Percentiles rank a stretch among this genome's conserved stretches.
These are phyloP conservation scores for Asterella californica DNA, from an alignment of 225 moss, liverwort and hornwort species.

Conservation along the genomic window DNA sequence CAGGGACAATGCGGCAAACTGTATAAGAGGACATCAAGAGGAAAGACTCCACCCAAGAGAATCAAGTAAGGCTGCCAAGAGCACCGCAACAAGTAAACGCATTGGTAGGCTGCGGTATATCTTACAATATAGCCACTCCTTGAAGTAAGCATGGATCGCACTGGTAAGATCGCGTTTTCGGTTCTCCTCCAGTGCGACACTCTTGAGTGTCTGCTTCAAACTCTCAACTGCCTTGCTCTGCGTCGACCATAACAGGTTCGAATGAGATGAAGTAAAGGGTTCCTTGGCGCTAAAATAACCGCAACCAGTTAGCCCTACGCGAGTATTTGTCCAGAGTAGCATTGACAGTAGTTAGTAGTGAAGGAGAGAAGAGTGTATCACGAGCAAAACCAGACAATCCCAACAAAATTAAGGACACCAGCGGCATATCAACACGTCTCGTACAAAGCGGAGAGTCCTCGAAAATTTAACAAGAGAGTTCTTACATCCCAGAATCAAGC, in stretches of 20 bases:
- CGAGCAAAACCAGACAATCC: not conserved
- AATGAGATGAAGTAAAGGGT: not conserved
- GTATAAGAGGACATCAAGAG: not conserved
- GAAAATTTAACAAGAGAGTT: not conserved
- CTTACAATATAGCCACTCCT: constrained; percentile 95
- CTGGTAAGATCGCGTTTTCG: constrained; percentile 71
- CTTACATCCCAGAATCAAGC: too few relatives aligned
- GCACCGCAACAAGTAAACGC: not conserved
- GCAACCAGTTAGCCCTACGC: not conserved
- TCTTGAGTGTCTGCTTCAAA: constrained; percentile 80
- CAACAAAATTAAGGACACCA: not conserved
- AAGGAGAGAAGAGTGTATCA: not conserved
- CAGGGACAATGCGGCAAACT: not conserved
- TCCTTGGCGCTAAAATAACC: not conserved
- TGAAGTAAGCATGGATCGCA: constrained; percentile 80
- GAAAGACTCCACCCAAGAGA: not conserved
- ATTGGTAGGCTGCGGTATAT: constrained; percentile 2
- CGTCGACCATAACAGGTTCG: constrained; percentile 12
- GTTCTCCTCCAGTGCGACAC: constrained; percentile 67
- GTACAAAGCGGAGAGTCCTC: not conserved
- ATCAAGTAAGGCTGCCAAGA: not conserved
- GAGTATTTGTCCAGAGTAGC: not conserved
- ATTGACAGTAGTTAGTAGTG: not conserved
- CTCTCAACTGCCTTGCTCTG: constrained; percentile 85
- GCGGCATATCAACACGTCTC: not conserved